phyloP scores from a whole-genome alignment of 2,329 filamentous ascomycete species.

The Colletotrichum musae region DNA sequence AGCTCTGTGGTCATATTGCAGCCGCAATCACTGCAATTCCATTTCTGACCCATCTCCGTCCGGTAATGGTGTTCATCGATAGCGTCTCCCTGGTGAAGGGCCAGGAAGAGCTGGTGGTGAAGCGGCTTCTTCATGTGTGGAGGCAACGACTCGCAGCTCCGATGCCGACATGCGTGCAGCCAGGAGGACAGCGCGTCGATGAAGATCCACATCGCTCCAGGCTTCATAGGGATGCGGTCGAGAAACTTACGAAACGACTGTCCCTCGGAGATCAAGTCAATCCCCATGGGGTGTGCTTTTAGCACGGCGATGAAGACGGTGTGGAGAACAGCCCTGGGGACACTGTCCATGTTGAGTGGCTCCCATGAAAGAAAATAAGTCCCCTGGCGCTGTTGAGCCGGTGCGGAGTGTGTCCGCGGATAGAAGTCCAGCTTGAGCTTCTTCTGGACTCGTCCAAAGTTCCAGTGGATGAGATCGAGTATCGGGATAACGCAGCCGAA shows the following conservation, averaged over 20 bases:
- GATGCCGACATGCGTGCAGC: neutral
- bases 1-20: constrained; percentile 2
- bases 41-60: neutral
- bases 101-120: constrained; percentile 33
- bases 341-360: neutral
- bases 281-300: constrained; percentile 33
- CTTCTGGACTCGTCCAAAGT: constrained; percentile 39
- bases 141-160: neutral
- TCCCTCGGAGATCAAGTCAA: constrained; percentile 17
- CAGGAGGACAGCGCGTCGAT: constrained; percentile 27
- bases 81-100: constrained; percentile 11
- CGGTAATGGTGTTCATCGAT: neutral
- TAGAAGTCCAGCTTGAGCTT: constrained; percentile 40
- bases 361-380: constrained; percentile 36
- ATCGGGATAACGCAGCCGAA: constrained; percentile 43
- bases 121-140: neutral
- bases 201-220: constrained; percentile 23
- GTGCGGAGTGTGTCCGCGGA: constrained; percentile 14
- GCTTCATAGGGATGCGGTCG: constrained; percentile 34
- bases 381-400: neutral
- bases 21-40: constrained; percentile 17
- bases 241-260: constrained; percentile 30
- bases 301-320: constrained; percentile 31
- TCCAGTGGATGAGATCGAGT: constrained; percentile 42
- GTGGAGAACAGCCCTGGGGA: constrained; percentile 1